Evolutionary conservation across 495 filamentous ascomycete species (phyloP), one percentile per base, ranked within the genome.

Genomic region (Opeltia flavorubescens): DNA sequence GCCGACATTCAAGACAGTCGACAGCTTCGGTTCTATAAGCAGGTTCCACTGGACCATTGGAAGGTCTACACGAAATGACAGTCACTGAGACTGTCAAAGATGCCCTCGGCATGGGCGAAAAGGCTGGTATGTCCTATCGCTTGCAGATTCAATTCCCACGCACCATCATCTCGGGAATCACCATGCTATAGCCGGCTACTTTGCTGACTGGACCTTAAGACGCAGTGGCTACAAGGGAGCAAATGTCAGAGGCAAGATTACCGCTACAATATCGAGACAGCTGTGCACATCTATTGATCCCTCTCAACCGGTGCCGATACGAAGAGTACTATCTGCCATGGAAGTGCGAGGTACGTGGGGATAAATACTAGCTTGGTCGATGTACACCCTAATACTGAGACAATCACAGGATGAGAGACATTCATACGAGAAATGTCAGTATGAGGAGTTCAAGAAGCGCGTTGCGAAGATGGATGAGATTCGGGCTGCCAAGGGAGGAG

Each of bases 381-480:
- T 2, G 9, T 13, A 21, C 11, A 18, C 15, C 34, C 23, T 18
- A 12, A 40, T 31, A 26, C 20, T 25, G 4, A 20, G 18, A 11
- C 44, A 58, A 23, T 26, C 11, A 47, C 30, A 30, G 91, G 75
- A 84, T 60, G 91, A 98, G 72, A 74, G 91, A 72, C 91, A 98
- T 66, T 80, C 75, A 58, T 98, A 98, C 70, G 91, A 98, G 60
- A 96, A 95, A 64, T 98, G 91, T 78, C 91, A 98, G 58, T 98
- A 98, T 69, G 82, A 81, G 33, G 91, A 95, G 61, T 98, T 98
- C 75, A 94, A 94, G 80, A 88, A 87, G 74, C 82, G 91, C 27
- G 91, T 98, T 48, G 84, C 84, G 48, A 95, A 93, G 79, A 98
- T 98, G 93, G 78, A 95, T 57, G 91, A 98, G 71, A 68, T 98